A percentile compares a stretch with the other conserved stretches of the same genome.
These are phyloP conservation scores for Dactylellina sp. DNA, from an alignment of 2,329 filamentous ascomycete genomes.

Conservation along the genomic window DNA sequence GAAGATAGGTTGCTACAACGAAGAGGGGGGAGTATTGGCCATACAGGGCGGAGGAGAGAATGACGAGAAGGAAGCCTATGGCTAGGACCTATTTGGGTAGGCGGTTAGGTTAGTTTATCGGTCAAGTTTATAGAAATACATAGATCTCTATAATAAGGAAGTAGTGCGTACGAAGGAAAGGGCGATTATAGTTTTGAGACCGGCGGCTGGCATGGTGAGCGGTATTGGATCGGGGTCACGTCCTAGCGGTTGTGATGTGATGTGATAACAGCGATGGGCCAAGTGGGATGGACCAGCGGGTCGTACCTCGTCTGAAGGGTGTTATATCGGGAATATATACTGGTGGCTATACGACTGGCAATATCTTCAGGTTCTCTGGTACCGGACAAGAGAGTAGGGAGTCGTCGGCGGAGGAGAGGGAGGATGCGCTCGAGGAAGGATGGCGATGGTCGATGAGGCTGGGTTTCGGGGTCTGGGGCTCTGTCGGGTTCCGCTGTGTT, in stretches of 20 bases:
- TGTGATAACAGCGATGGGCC: neutral
- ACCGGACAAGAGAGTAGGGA: slow-evolving; percentile 17
- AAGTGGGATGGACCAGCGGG: slow-evolving; percentile 22
- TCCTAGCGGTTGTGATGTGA: neutral
- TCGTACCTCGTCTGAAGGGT: neutral
- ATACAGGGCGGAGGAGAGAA: slow-evolving; percentile 95
- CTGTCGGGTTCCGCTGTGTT: slow-evolving; percentile 18
- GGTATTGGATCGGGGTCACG: neutral
- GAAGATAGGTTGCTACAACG: slow-evolving; percentile 92
- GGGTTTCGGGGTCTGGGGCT: slow-evolving; percentile 18
- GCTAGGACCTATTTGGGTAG: slow-evolving; percentile 78
- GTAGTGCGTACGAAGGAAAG: slow-evolving; percentile 83
- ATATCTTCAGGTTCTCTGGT: slow-evolving; percentile 22
- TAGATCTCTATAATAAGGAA: slow-evolving; percentile 10
- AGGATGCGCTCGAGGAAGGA: slow-evolving; percentile 39
- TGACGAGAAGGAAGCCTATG: slow-evolving; percentile 98
- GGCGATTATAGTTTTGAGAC: slow-evolving; percentile 98
- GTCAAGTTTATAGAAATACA: neutral
- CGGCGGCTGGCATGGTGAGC: slow-evolving; percentile 66
- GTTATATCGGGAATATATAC: neutral
- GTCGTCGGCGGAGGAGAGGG: slow-evolving; percentile 23
- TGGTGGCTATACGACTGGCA: neutral
- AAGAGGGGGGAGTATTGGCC: slow-evolving; percentile 94
- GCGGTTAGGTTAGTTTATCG: slow-evolving; percentile 3
- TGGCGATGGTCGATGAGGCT: slow-evolving; percentile 44